phyloP scores from a whole-genome alignment of 108 stramenopile genomes.

The Conticribra guillardii region DNA sequence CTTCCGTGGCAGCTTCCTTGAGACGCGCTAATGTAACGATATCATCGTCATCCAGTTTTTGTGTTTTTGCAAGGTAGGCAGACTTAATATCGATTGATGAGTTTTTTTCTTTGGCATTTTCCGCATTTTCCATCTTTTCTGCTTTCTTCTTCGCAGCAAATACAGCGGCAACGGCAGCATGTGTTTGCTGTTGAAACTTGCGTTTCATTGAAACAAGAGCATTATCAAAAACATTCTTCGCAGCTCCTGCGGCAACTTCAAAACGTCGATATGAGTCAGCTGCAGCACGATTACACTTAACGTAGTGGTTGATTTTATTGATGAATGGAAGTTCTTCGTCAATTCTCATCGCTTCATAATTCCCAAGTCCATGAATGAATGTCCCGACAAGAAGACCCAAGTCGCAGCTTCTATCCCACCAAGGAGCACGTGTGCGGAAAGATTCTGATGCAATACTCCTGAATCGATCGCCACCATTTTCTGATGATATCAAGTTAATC shows the following conservation, averaged over 20 bases:
- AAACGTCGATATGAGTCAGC: constrained; percentile 58
- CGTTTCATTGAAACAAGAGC: constrained; percentile 71
- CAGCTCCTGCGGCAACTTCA: constrained; percentile 53
- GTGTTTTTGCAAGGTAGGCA: constrained; percentile 28
- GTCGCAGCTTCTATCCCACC: constrained; percentile 90
- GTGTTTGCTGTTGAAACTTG: constrained; percentile 77
- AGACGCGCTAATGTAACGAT: constrained; percentile 39
- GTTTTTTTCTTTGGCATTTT: no score
- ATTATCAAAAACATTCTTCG: constrained; percentile 66
- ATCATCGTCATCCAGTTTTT: constrained; percentile 50
- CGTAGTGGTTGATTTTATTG: constrained; percentile 52
- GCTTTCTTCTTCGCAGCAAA: constrained; percentile 57
- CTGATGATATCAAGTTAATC: not conserved
- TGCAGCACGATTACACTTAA: constrained; percentile 55
- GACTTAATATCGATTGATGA: constrained; percentile 4
- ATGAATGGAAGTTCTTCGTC: constrained; percentile 78
- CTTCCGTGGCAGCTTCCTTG: constrained; percentile 36
- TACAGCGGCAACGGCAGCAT: constrained; percentile 80
- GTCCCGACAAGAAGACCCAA: constrained; percentile 79
- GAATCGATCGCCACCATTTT: not conserved
- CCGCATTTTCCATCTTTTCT: constrained; percentile 16
- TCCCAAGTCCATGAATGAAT: constrained; percentile 86
- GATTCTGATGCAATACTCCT: constrained; percentile 33
- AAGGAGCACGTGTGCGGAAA: constrained; percentile 51
- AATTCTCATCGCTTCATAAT: constrained; percentile 81